A percentile compares a stretch with the other conserved stretches of the same genome.
Evolutionary conservation across 495 filamentous ascomycete genomes (phyloP).

Genomic region (Xylona heveae): DNA sequence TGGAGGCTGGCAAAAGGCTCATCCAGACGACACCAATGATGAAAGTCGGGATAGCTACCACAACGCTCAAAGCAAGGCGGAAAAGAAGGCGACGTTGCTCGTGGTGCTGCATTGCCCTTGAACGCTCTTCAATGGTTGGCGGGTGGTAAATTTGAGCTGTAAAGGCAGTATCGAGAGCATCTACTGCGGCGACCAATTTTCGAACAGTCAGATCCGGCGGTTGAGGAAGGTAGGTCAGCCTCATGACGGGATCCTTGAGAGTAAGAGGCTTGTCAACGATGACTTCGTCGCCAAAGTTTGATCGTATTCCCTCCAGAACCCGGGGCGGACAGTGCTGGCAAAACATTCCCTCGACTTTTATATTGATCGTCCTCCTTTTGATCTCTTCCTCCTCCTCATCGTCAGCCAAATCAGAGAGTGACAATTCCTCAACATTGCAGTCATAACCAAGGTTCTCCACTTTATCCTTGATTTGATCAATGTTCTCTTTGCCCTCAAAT

Average conservation of each 20-base stretch:
- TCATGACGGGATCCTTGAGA: slow-evolving; percentile 39
- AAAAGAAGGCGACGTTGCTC: slow-evolving; percentile 13
- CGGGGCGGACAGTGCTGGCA: slow-evolving; percentile 62
- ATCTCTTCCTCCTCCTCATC: slow-evolving; percentile 5
- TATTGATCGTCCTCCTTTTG: slow-evolving; percentile 32
- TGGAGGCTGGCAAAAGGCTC: slow-evolving; percentile 41
- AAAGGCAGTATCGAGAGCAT: slow-evolving; percentile 42
- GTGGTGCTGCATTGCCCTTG: slow-evolving; percentile 29
- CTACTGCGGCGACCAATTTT: slow-evolving; percentile 43
- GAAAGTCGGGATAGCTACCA: slow-evolving; percentile 68
- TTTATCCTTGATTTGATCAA: slow-evolving; percentile 35
- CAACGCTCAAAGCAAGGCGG: slow-evolving; percentile 48
- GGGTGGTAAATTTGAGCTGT: slow-evolving; percentile 50
- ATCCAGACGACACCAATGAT: slow-evolving; percentile 83
- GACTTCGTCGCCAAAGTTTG: slow-evolving; percentile 22
- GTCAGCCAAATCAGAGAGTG: slow-evolving; percentile 10
- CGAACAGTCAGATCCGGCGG: slow-evolving; percentile 57
- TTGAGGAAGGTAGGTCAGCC: slow-evolving; percentile 45
- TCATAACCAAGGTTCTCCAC: slow-evolving; percentile 75
- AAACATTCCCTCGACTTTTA: slow-evolving; percentile 67
- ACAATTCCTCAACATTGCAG: slow-evolving; percentile 17
- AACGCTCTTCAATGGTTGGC: slow-evolving; percentile 69
- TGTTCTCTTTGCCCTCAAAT: slow-evolving; percentile 26
- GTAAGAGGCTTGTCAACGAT: slow-evolving; percentile 26
- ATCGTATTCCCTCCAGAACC: slow-evolving; percentile 29